phyloP scores from a whole-genome alignment of 2,329 filamentous ascomycete species.

The Sclerotinia nivalis region DNA sequence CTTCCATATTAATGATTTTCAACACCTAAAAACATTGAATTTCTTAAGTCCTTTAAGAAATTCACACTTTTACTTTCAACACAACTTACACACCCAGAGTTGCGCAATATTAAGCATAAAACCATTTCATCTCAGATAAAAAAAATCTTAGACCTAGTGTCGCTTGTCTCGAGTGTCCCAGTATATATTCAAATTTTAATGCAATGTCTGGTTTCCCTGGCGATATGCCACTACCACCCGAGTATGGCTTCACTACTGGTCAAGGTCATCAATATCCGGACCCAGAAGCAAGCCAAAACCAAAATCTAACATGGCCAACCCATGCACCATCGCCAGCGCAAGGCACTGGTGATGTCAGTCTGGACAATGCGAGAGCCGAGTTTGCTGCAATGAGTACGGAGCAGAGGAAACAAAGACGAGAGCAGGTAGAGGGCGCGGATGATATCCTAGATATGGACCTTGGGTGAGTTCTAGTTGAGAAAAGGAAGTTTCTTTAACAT shows the following conservation, averaged over 20 bases:
- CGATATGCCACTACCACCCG: background rate
- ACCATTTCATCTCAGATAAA: background rate
- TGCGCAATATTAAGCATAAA: background rate
- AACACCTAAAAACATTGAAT: background rate
- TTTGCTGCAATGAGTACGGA: conserved; percentile 21
- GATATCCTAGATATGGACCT: conserved; percentile 22
- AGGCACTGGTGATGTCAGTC: background rate
- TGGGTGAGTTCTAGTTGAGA: background rate
- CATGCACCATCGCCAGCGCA: background rate
- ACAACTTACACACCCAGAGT: background rate
- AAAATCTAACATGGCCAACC: conserved; percentile 17
- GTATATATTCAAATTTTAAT: no score
- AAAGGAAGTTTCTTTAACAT: background rate
- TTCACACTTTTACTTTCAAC: background rate
- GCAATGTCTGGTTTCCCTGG: background rate
- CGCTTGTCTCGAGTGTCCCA: background rate
- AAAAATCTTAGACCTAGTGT: background rate
- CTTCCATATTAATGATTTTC: background rate
- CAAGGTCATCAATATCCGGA: conserved; percentile 27
- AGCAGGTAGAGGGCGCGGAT: conserved; percentile 8
- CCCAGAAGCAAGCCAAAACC: conserved; percentile 25
- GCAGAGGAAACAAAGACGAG: conserved; percentile 24
- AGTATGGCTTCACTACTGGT: background rate
- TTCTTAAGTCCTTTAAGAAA: background rate
- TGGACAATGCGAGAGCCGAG: conserved; percentile 22